Percentiles rank a stretch among this genome's conserved stretches.
phyloP scores from a whole-genome alignment of 352 stramenopile species.

The Phytophthora cajani region DNA sequence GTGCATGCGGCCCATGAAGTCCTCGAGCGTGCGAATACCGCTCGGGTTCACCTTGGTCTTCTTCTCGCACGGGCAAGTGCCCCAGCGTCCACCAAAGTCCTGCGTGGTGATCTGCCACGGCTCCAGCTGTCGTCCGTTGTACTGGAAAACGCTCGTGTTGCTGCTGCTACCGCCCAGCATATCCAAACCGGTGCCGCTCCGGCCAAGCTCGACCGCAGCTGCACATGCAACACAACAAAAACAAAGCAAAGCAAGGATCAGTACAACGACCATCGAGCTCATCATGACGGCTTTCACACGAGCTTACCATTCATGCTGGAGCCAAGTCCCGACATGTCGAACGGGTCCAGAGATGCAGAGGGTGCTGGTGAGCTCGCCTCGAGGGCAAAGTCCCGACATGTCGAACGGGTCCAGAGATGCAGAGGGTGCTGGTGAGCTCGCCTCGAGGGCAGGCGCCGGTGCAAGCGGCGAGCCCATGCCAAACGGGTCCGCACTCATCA shows the following conservation, averaged over 20 bases:
- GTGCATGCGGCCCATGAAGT: slow-evolving; percentile 85
- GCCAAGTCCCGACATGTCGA: slow-evolving; percentile 74
- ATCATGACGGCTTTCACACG: not conserved
- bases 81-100: slow-evolving; percentile 88
- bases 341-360: slow-evolving; percentile 62
- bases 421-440: slow-evolving; percentile 36
- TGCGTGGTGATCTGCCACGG: slow-evolving; percentile 88
- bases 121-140: slow-evolving; percentile 81
- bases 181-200: slow-evolving; percentile 39
- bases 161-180: slow-evolving; percentile 42
- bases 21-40: slow-evolving; percentile 81
- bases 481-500: slow-evolving; percentile 66
- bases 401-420: slow-evolving; percentile 76
- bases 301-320: slow-evolving; percentile 74
- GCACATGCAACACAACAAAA: slow-evolving; percentile 20
- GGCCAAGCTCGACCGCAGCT: slow-evolving; percentile 56
- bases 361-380: slow-evolving; percentile 40
- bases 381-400: slow-evolving; percentile 57
- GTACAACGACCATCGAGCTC: not conserved
- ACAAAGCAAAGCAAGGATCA: not conserved
- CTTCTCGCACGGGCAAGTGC: slow-evolving; percentile 82
- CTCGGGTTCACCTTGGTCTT: slow-evolving; percentile 86
- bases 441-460: slow-evolving; percentile 35
- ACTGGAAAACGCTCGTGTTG: slow-evolving; percentile 64
- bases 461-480: slow-evolving; percentile 54